Evolutionary conservation across 805 yeast species (phyloP), one percentile per base, ranked within the genome.

Genomic region (Ogataea salicorniae): DNA sequence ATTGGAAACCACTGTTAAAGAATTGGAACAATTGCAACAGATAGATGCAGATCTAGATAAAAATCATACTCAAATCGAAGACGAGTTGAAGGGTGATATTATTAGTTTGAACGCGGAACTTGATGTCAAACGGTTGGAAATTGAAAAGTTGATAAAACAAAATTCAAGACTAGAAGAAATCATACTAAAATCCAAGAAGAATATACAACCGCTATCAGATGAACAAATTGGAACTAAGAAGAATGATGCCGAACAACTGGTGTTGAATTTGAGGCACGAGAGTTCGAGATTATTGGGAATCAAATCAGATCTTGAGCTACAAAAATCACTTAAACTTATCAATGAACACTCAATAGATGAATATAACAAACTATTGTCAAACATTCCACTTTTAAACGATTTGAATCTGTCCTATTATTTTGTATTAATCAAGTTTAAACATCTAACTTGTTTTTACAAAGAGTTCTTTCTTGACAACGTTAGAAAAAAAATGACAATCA

Each of bases 31-130:
- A 47, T 53, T 81, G 33, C 75, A 74, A 46, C 72, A 69, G 31
- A 57, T 81, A 14, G 80, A 80, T 46, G 68, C 64, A 38, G 77
- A 76, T 41, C 62, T 81, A 31, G 83, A 80, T 46, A 71, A 70
- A 11, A 64, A 61, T 38, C 80, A 75, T 46, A 29, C 56, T 1
- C 70, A 64, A 20, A 63, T 75, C 0, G 82, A 79, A 49, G 47
- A 51, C 4, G 78, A 77, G 23, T 61, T 80, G 14, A 64, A 67
- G 14, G 46, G 55, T 2, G 74, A 76, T 5, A 63, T 81, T 5
- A 50, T 45, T 3, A 45, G 43, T 0, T 53, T 68, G 26, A 55
- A 63, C n/a, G 23, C n/a, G 4, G 46, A 54, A 20, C 34, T 57
- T n/a, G 40, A 42, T 2, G 47, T 45, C 6, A 55, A 53, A 22